Evolutionary conservation across 768 basidiomycete genomes (phyloP), one percentile per base, ranked within the genome.

Genomic region (Amanita rimosa): DNA sequence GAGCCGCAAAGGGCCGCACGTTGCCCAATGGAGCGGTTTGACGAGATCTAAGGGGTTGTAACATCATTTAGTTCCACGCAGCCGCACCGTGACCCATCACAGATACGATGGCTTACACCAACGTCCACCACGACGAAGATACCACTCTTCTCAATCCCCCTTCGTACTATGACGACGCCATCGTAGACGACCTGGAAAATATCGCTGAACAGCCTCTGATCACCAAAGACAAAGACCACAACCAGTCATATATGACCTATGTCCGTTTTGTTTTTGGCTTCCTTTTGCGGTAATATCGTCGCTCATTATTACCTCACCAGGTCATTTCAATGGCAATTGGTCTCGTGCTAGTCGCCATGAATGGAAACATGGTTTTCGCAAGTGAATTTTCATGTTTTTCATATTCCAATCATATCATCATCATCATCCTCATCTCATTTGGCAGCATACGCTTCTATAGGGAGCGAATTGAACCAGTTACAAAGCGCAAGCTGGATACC

Each of bases 401-500:
- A n/a, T 24, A 24, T 24, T 2, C 22, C 22, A 24, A 27, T 27
- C 7, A 24, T 16, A 24, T 11, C 4, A 5, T 8, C 37, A 8
- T 3, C 4, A 24, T 26, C 41, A 17, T 19, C 6, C 9, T n/a
- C 40, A 16, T 38, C 19, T 14, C 44, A 24, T 34, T 50, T 40
- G 2, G 38, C 48, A 73, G 73, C 75, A 0, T 77, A 75, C 52
- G 74, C 76, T 10, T 64, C 72, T 0, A 79, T 79, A 48, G 76
- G 76, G 22, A 76, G 72, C 56, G 78, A 81, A 53, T 62, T 83
- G 4, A 70, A 79, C 5, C 71, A 78, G 57, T 68, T 83, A 4
- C 76, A 81, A 52, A 80, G 75, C 48, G 79, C 79, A 0, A 79
- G 78, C 53, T 83, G 79, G 79, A 78, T 83, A 24, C 75, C 78